Evolutionary conservation across 2,329 filamentous ascomycete genomes (phyloP).

Genomic region (Cladosporium sp.): DNA sequence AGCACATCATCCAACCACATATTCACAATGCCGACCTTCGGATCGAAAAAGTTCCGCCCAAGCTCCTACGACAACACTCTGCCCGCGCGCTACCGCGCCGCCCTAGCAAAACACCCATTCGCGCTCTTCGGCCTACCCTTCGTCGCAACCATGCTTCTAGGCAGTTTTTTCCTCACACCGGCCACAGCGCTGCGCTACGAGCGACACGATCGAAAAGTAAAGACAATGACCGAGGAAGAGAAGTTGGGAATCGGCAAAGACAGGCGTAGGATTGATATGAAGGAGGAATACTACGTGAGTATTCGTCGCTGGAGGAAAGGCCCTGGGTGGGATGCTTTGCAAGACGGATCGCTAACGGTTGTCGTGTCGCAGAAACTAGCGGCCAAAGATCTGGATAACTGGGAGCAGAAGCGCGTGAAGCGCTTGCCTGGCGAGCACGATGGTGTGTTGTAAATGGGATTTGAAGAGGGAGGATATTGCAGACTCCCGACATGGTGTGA

Average conservation of each 20-base stretch:
- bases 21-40: slow-evolving; percentile 32
- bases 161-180: slow-evolving; percentile 90
- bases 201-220: slow-evolving; percentile 82
- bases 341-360: not conserved
- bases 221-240: slow-evolving; percentile 80
- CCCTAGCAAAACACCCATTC: slow-evolving; percentile 78
- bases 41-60: slow-evolving; percentile 54
- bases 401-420: slow-evolving; percentile 95
- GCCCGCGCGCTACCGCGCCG: slow-evolving; percentile 70
- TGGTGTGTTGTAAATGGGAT: slow-evolving; percentile 59
- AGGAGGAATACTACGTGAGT: slow-evolving; percentile 82
- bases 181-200: slow-evolving; percentile 93
- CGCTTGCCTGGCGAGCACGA: slow-evolving; percentile 86
- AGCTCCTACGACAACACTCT: slow-evolving; percentile 63
- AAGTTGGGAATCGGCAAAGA: slow-evolving; percentile 74
- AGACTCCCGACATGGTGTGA: not conserved
- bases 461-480: too few relatives aligned
- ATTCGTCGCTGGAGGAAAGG: not conserved
- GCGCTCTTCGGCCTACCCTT: slow-evolving; percentile 92
- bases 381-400: slow-evolving; percentile 87
- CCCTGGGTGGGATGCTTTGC: not conserved
- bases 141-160: slow-evolving; percentile 80
- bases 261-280: slow-evolving; percentile 69
- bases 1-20: not conserved
- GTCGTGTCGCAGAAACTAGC: slow-evolving; percentile 59